phyloP scores from a whole-genome alignment of 495 filamentous ascomycete genomes.

The Aspergillus haitiensis region DNA sequence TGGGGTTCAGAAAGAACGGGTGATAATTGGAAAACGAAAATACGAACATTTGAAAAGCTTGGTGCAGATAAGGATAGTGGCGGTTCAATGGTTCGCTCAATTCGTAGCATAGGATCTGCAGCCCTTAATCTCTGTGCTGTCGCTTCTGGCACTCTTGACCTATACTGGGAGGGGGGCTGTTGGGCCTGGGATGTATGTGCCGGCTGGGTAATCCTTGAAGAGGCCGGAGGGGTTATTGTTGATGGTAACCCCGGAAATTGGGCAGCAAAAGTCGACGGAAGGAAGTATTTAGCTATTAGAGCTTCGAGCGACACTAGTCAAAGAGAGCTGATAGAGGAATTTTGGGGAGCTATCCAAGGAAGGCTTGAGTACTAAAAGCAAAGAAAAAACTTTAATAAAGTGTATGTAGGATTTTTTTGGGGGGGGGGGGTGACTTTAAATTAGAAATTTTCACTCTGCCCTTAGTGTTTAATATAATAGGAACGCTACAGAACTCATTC shows the following conservation, averaged over 20 bases:
- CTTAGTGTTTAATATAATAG: too few species aligned
- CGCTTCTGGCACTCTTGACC: conserved; percentile 73
- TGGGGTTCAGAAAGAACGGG: conserved; percentile 77
- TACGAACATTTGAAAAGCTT: conserved; percentile 66
- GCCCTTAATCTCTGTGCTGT: conserved; percentile 83
- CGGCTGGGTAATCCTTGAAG: conserved; percentile 82
- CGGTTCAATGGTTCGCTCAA: conserved; percentile 80
- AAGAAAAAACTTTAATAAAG: not conserved
- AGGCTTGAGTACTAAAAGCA: conserved; percentile 32
- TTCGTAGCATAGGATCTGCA: conserved; percentile 74
- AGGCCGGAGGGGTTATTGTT: conserved; percentile 80
- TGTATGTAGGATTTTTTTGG: not conserved
- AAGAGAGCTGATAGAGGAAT: conserved; percentile 75
- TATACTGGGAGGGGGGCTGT: conserved; percentile 92
- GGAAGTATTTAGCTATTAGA: conserved; percentile 77
- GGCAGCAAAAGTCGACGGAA: conserved; percentile 70
- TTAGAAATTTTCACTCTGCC: too few species aligned
- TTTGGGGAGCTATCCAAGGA: conserved; percentile 60
- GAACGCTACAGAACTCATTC: too few species aligned
- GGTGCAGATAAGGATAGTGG: conserved; percentile 61
- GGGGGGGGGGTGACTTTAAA: too few species aligned
- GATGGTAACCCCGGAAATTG: conserved; percentile 77
- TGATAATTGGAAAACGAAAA: conserved; percentile 73
- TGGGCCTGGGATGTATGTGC: conserved; percentile 96
- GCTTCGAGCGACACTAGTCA: conserved; percentile 62